A percentile compares a stretch with the other conserved stretches of the same genome.
Conservation (phyloP, 352 stramenopile genomes). For the Elongisporangium anandrum region DNA sequence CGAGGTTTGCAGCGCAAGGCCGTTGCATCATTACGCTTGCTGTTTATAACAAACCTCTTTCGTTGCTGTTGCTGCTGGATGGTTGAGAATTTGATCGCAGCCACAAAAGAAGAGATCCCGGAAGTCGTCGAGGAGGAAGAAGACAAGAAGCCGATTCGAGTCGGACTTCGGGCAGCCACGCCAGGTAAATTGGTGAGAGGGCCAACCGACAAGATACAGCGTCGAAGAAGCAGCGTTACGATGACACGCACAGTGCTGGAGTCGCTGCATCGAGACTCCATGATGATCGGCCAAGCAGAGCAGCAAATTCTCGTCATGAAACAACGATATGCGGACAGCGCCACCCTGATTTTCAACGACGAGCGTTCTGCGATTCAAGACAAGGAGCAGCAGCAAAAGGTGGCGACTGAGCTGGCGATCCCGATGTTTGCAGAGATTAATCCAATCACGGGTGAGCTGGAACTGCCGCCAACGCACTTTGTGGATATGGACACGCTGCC, state of each 20-base stretch:
- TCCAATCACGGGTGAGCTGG: slow-evolving; percentile 28
- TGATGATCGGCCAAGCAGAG: slow-evolving; percentile 21
- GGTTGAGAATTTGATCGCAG: slow-evolving; percentile 37
- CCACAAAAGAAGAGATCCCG: slow-evolving; percentile 2
- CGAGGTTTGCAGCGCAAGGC: slow-evolving; percentile 33
- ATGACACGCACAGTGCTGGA: slow-evolving; percentile 37
- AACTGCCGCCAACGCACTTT: slow-evolving; percentile 33
- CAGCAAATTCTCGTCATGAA: slow-evolving; percentile 32
- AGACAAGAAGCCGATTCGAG: not conserved
- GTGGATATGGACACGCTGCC: slow-evolving; percentile 14
- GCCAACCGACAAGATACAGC: not conserved
- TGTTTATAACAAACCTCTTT: slow-evolving; percentile 60
- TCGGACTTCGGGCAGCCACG: not conserved
- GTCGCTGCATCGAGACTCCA: slow-evolving; percentile 33
- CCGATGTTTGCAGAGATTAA: slow-evolving; percentile 24
- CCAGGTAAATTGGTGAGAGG: not conserved
- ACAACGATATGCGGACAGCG: slow-evolving; percentile 40
- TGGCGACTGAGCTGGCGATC: slow-evolving; percentile 5
- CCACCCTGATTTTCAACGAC: slow-evolving; percentile 45
- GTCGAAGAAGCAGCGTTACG: slow-evolving; percentile 36
- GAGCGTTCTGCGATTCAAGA: slow-evolving; percentile 20
- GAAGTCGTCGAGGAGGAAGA: not conserved
- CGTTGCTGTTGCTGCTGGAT: slow-evolving; percentile 62
- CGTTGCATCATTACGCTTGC: slow-evolving; percentile 23
- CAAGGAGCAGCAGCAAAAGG: slow-evolving; percentile 6